Conservation (phyloP, 306 rosid species). For the Boehmeria nivea region DNA sequence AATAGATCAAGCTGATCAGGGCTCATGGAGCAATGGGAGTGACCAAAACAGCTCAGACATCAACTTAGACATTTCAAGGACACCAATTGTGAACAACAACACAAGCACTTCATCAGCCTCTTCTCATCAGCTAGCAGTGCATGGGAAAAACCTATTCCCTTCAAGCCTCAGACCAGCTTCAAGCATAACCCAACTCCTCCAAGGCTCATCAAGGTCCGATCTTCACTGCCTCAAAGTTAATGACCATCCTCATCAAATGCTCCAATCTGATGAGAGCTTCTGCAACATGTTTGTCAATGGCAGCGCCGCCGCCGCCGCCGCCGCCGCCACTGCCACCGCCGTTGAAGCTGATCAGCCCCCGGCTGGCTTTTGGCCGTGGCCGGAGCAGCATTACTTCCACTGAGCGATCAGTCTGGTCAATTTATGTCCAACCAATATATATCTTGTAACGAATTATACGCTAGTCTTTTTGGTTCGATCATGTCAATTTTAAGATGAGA, state of each 20-base stretch:
- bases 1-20: slow-evolving; percentile 40
- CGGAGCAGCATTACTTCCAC: slow-evolving; percentile 61
- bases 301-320: neutral
- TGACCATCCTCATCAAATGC: slow-evolving; percentile 17
- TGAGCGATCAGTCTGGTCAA: slow-evolving; percentile 28
- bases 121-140: slow-evolving; percentile 33
- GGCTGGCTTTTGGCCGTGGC: slow-evolving; percentile 73
- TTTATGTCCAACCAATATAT: neutral
- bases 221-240: no score
- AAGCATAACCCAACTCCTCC: slow-evolving; percentile 73
- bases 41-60: slow-evolving; percentile 66
- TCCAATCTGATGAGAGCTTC: slow-evolving; percentile 62
- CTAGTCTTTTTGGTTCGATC: neutral
- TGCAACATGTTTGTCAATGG: slow-evolving; percentile 59
- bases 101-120: slow-evolving; percentile 25
- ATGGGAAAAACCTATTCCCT: slow-evolving; percentile 42
- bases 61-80: slow-evolving; percentile 56
- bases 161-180: slow-evolving; percentile 35
- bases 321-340: neutral
- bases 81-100: slow-evolving; percentile 25
- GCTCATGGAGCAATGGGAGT: slow-evolving; percentile 81
- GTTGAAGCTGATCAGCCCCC: neutral
- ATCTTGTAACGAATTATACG: neutral
- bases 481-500: neutral
- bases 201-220: slow-evolving; percentile 62